Evolutionary conservation across 352 stramenopile species (phyloP).

Genomic region (Pythium myriotylum): DNA sequence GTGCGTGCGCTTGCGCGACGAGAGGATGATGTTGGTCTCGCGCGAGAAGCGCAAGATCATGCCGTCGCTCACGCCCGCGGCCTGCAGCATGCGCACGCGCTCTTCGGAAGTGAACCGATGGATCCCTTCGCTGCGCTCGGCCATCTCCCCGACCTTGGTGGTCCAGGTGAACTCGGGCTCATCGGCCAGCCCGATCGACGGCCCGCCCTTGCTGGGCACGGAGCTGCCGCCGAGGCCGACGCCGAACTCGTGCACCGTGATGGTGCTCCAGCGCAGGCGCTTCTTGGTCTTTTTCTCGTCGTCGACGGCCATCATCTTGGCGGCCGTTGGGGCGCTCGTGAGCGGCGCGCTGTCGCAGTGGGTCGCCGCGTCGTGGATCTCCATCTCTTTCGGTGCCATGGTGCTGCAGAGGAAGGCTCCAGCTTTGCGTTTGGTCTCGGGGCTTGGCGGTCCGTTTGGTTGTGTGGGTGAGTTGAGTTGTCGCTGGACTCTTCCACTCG

Average conservation of each 20-base stretch:
- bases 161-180: conserved; percentile 51
- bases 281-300: conserved; percentile 70
- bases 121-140: conserved; percentile 43
- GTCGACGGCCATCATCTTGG: conserved; percentile 20
- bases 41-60: conserved; percentile 46
- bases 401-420: conserved; percentile 9
- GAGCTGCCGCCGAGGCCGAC: conserved; percentile 44
- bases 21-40: conserved; percentile 49
- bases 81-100: conserved; percentile 34
- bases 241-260: conserved; percentile 54
- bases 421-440: conserved; percentile 13
- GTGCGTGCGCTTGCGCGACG: conserved; percentile 35
- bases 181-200: conserved; percentile 43
- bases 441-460: conserved; percentile 27
- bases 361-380: conserved; percentile 18
- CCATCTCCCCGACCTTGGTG: conserved; percentile 54
- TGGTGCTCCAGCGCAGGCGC: conserved; percentile 43
- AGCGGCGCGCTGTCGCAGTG: background rate
- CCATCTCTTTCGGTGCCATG: conserved; percentile 56
- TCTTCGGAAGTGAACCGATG: conserved; percentile 47
- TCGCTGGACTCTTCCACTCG: conserved; percentile 26
- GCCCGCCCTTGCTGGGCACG: conserved; percentile 40
- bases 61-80: conserved; percentile 35
- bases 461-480: conserved; percentile 25
- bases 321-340: background rate